Base-by-base conservation (phyloP, 106 monocot species). In the Alisma plantagoaquatica region DNA sequence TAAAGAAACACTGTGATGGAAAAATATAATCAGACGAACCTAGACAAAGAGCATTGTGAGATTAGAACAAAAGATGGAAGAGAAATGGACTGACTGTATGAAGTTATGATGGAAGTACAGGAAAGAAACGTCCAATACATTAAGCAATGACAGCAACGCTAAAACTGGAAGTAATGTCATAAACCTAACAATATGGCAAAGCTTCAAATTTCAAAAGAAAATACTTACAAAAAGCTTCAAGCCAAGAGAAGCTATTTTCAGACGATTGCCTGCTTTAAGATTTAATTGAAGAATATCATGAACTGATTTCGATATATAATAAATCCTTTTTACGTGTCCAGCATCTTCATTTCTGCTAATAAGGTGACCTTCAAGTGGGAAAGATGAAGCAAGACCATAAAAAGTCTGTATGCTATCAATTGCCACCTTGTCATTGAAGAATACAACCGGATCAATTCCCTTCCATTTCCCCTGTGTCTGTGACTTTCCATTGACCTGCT, bases 191-290 rank as follows among this genome's bases (percentile, higher is more conserved):
- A n/a, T n/a, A n/a, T n/a, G n/a, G n/a, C n/a, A n/a, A n/a, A n/a
- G n/a, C n/a, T n/a, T n/a, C n/a, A n/a, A n/a, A n/a, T n/a, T n/a
- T n/a, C 35, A 38, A 50, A 55, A 72, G 41, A 49, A 26, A 49
- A 54, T 54, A 84, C 96, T 84, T 73, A 96, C 88, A 71, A 88
- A 96, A 23, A 89, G 70, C 67, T 98, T 98, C 54, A 98, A 64
- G 4, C 98, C 98, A 38, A 98, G 81, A 10, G 98, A 98, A 26
- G 98, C 70, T 43, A 98, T 98, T 70, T 90, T 98, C 46, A 98
- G 98, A 30, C 72, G 73, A 60, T 98, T 76, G 8, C 89, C 90
- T 60, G 73, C 74, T 72, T 69, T 61, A 28, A 82, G 59, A 65
- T 90, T 98, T 49, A 85, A 63, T 33, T 90, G 55, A 11, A 90